Evolutionary conservation across 2,329 filamentous ascomycete species (phyloP), one percentile per base, ranked within the genome.

Genomic region (Penicillium sp.): DNA sequence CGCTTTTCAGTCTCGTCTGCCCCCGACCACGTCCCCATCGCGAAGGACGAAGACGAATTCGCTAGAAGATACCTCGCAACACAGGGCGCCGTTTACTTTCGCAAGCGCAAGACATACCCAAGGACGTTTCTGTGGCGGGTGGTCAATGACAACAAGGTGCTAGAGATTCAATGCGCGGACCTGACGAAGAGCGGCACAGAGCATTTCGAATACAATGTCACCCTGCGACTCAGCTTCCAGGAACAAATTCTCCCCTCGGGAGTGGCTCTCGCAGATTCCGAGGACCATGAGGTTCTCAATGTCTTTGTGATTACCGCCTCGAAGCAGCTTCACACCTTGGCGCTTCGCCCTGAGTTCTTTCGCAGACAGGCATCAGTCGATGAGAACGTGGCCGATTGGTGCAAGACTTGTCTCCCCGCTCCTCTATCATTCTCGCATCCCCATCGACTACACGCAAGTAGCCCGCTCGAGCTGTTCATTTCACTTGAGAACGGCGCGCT

Each of bases 111-210:
- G 67, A 80, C 83, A 60, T 87, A 88, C 60, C 94, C 94, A 34
- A 87, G 90, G 69, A 91, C 86, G 73, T 95, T 97, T 70, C 82
- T 96, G 44, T 99, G 94, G 94, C 86, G 93, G 64, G 83, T 97
- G 34, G 77, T 97, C 56, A 89, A 96, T 67, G 86, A 91, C 66
- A 86, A 87, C 67, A 89, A 84, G 62, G 80, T 91, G 58, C 81
- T 99, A 64, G 93, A 94, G 75, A 81, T 99, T 47, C 89, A 91
- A 68, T 87, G 86, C 36, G 86, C 90, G 56, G 94, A 99, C 74
- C 77, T 97, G 61, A 88, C 86, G 70, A 92, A 83, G 77, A 84
- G 81, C 61, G 81, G 81, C 57, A 82, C 80, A 62, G 83, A 86
- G 19, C 75, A 80, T 39, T 70, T 75, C 47, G 91, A 95, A 73